Percentiles rank a stretch among this genome's conserved stretches.
These are phyloP conservation scores for Hypsizygus marmoreus DNA, from an alignment of 768 basidiomycete species.

Conservation along the genomic window DNA sequence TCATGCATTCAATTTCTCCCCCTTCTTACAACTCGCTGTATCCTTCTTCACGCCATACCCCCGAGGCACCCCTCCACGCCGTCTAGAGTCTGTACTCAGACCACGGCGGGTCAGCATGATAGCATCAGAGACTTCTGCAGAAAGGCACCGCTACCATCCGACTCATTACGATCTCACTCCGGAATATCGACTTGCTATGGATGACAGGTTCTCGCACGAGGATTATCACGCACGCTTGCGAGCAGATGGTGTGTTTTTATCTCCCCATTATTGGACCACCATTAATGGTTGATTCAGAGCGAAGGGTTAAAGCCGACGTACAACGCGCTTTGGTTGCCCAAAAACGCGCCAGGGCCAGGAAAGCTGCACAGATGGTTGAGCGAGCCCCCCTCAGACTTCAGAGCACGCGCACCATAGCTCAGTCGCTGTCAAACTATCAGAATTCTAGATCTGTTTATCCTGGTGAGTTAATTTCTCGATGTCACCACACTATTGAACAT, in stretches of 20 bases:
- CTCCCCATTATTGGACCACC: background rate
- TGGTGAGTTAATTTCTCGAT: no score
- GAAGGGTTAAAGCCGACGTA: conserved; percentile 12
- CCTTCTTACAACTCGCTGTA: no score
- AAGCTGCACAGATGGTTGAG: background rate
- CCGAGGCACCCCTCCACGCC: no score
- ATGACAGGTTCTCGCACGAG: conserved; percentile 4
- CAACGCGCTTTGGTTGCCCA: conserved; percentile 7
- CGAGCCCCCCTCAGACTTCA: background rate
- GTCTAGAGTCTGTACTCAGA: no score
- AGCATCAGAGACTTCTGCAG: background rate
- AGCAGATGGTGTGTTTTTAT: conserved; percentile 2
- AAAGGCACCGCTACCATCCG: background rate
- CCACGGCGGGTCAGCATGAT: background rate
- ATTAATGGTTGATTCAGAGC: background rate
- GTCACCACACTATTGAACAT: no score
- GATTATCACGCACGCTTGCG: conserved; percentile 4
- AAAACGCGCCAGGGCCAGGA: conserved; percentile 8
- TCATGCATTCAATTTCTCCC: no score
- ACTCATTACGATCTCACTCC: conserved; percentile 1
- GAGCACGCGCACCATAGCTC: no score
- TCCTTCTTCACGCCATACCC: no score
- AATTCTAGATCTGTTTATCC: no score
- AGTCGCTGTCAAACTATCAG: no score
- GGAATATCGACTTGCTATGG: conserved; percentile 8